Evolutionary conservation across 2,329 filamentous ascomycete species (phyloP), one percentile per base, ranked within the genome.

Genomic region (Juglanconis sp.): DNA sequence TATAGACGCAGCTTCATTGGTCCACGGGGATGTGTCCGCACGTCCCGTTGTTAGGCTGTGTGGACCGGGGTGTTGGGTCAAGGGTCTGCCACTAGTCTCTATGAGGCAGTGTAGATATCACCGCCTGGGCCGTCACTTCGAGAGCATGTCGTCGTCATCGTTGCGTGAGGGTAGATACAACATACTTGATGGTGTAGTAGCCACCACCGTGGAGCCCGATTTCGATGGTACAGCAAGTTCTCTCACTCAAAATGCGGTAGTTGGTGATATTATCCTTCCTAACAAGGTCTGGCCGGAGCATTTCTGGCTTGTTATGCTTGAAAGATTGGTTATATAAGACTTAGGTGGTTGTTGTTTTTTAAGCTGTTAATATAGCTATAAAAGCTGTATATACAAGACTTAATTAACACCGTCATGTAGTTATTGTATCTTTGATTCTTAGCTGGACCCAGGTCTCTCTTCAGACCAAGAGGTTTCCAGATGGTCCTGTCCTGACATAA

Each of bases 401-500:
- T 68, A 36, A 52, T 30, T 61, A 64, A 7, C 58, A 61, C 5
- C 62, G 62, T 4, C 55, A 59, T 3, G 53, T 65, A 5, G 58
- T 66, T 42, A 36, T 32, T 11, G 38, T 46, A 44, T n/a, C 30
- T 42, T 36, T 46, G 15, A n/a, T 40, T 32, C n/a, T 10, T 36
- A 10, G 17, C 36, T 15, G 9, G n/a, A 36, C 65, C 64, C 57
- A 58, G 63, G 44, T 60, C 61, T 31, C 58, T 50, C 48, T 60
- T 61, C 49, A 61, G 31, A 52, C 56, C 57, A 48, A 61, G 59
- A 52, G 55, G 53, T 63, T 65, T 4, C 60, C 64, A 54, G 70
- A 70, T 6, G 68, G 68, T 6, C 68, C 68, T n/a, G 56, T 63
- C 17, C 46, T 64, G 50, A 70, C 62, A 52, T 68, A 70, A 13